Evolutionary conservation across 352 stramenopile genomes (phyloP).

Genomic region (Phytopythium chamaehyphon): DNA sequence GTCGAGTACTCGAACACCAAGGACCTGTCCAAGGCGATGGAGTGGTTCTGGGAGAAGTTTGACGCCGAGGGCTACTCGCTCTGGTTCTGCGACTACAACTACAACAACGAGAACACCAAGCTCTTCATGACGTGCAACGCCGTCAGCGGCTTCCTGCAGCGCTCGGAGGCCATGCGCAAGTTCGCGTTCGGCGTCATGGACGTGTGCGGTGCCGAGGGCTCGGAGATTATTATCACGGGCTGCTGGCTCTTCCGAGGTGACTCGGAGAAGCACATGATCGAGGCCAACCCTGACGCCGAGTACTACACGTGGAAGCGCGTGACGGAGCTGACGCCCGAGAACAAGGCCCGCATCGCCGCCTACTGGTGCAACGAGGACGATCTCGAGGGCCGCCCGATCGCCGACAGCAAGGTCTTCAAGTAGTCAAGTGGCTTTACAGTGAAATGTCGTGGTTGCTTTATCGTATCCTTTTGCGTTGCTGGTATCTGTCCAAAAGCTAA

Average conservation of each 20-base stretch:
- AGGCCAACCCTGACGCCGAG: slow-evolving; percentile 91
- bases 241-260: slow-evolving; percentile 90
- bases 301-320: slow-evolving; percentile 92
- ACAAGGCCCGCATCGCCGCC: slow-evolving; percentile 78
- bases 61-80: slow-evolving; percentile 89
- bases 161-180: slow-evolving; percentile 90
- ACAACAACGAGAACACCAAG: slow-evolving; percentile 92
- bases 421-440: slow-evolving; percentile 32
- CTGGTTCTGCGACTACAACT: slow-evolving; percentile 92
- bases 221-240: slow-evolving; percentile 86
- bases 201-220: slow-evolving; percentile 56
- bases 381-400: slow-evolving; percentile 85
- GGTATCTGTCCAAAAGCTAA: no score
- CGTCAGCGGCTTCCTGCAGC: slow-evolving; percentile 90
- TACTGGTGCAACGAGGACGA: slow-evolving; percentile 89
- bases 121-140: slow-evolving; percentile 94
- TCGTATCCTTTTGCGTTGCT: no score
- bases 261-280: slow-evolving; percentile 82
- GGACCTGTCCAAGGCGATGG: slow-evolving; percentile 81
- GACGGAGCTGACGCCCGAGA: slow-evolving; percentile 51
- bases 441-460: background rate
- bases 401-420: slow-evolving; percentile 94
- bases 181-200: slow-evolving; percentile 90
- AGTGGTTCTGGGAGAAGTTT: slow-evolving; percentile 89
- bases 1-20: slow-evolving; percentile 91